Base-by-base conservation (phyloP, 768 basidiomycete species). In the Krasilnikovozyma curviuscula region DNA sequence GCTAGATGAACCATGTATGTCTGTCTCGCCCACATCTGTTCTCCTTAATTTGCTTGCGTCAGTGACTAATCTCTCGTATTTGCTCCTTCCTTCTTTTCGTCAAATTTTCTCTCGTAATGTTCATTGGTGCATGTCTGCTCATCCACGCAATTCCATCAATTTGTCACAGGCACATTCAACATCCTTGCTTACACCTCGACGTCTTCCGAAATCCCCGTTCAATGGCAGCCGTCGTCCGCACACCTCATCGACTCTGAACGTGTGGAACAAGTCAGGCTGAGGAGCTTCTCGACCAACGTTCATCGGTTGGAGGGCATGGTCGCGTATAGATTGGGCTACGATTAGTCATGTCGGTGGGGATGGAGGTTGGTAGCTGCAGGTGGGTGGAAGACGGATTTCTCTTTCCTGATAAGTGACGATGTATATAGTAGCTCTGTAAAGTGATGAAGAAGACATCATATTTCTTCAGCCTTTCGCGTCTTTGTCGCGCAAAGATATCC, bases 241-340 rank as follows among this genome's bases (percentile, higher is more conserved):
- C 70, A 84, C 44, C 78, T 81, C 13, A 91, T 93, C 61, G 88
- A 93, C 66, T 79, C 85, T 16, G 79, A 82, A 58, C 88, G 89
- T 67, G 66, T 67, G 27, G 68, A 62, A 45, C 67, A 69, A 57
- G 68, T 98, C 65, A 86, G 93, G 66, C 73, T 98, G 68, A 71
- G 91, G 57, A 88, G 77, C 61, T 98, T 97, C 67, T 89, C 83
- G 65, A 98, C 93, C 4, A 89, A 95, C 64, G 77, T 89, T n/a
- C 93, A 98, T 62, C 77, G 84, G 48, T 83, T 98, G 61, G 83
- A 95, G 63, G 86, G 89, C 5, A 84, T 95, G 83, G 91, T 97
- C 40, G 88, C 89, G 5, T 97, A 95, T 28, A 46, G 40, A 40
- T 24, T 52, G 37, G 50, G n/a, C n/a, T n/a, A n/a, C n/a, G n/a